Percentiles rank a stretch among this genome's conserved stretches.
Evolutionary conservation across 164 flowering plant genomes (phyloP).

Genomic region (Dillenia turbinata): DNA sequence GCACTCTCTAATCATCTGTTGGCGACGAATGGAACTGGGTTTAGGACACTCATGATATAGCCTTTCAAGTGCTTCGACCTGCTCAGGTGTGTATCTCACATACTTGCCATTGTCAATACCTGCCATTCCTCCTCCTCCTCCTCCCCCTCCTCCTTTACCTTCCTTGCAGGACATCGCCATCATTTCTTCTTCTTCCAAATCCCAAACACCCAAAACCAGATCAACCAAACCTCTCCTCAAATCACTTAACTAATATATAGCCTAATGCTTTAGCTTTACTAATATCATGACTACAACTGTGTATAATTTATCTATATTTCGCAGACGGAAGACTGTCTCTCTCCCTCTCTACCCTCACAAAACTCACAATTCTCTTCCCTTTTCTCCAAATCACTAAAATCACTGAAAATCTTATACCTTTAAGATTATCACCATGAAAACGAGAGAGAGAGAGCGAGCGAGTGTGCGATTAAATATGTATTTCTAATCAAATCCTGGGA

Average conservation of each 20-base stretch:
- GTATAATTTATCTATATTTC: not conserved
- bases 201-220: constrained; percentile 3
- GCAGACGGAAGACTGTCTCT: not conserved
- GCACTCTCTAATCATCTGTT: constrained; percentile 92
- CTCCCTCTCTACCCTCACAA: not conserved
- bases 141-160: constrained; percentile 30
- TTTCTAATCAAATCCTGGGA: no score
- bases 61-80: constrained; percentile 97
- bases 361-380: no score
- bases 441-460: no score
- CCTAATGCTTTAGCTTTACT: no score
- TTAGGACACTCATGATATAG: constrained; percentile 95
- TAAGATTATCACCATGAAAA: no score
- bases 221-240: not conserved
- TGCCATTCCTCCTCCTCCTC: no score
- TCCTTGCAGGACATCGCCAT: constrained; percentile 88
- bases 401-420: no score
- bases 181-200: constrained; percentile 24
- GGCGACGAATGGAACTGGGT: constrained; percentile 91
- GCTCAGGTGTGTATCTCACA: constrained; percentile 97
- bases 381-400: no score
- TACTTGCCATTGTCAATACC: constrained; percentile 83
- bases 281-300: not conserved
- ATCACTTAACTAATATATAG: no score
- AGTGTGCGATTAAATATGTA: no score